phyloP scores from a whole-genome alignment of 2,329 filamentous ascomycete species.

The Clonostachys chloroleuca region DNA sequence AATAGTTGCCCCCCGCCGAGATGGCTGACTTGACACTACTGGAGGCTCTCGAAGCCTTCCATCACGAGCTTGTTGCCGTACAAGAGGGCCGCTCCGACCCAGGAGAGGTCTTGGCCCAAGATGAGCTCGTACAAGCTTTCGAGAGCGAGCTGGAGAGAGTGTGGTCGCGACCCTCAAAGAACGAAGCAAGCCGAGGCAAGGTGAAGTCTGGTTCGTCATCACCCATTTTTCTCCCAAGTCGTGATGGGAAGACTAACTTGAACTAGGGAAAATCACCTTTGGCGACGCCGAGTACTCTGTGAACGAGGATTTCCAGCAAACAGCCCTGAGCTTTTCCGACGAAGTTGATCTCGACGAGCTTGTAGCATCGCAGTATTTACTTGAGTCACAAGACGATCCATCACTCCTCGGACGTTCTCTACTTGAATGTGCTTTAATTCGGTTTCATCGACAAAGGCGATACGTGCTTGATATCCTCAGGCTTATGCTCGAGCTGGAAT shows the following conservation, averaged over 20 bases:
- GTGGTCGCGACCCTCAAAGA: constrained; percentile 72
- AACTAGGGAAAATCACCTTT: constrained; percentile 68
- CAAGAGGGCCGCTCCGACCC: constrained; percentile 59
- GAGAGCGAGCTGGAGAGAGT: constrained; percentile 67
- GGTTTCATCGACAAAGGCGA: constrained; percentile 82
- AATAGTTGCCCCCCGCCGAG: constrained; percentile 35
- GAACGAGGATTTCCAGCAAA: constrained; percentile 85
- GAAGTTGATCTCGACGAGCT: constrained; percentile 88
- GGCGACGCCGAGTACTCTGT: constrained; percentile 71
- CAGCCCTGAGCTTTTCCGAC: constrained; percentile 76
- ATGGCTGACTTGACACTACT: constrained; percentile 75
- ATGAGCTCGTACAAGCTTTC: constrained; percentile 65
- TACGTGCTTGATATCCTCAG: constrained; percentile 81
- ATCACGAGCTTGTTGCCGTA: constrained; percentile 77
- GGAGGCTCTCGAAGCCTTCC: constrained; percentile 76
- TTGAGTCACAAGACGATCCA: constrained; percentile 68
- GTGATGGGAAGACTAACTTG: neutral
- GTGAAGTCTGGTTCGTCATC: constrained; percentile 56
- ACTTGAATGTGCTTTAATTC: constrained; percentile 75
- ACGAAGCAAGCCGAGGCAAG: constrained; percentile 67
- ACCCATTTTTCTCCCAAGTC: neutral
- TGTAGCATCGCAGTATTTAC: constrained; percentile 71
- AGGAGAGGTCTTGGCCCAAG: constrained; percentile 65
- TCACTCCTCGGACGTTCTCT: constrained; percentile 66
- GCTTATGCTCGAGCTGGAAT: constrained; percentile 67